phyloP scores from a whole-genome alignment of 148 eudicot genomes.

The Fagopyrum esculentum region DNA sequence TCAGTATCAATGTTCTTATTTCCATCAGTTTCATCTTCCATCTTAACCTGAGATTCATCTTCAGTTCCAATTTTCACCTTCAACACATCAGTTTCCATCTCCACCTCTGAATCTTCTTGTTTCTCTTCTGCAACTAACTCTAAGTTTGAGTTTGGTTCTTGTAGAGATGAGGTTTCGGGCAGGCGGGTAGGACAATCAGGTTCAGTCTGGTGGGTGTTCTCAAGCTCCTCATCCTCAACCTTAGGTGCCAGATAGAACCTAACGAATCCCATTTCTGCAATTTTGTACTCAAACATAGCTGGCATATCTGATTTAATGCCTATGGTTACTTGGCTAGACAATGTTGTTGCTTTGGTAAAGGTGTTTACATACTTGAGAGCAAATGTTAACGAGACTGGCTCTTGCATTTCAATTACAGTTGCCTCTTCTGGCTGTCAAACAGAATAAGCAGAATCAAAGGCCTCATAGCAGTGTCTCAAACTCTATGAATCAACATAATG shows the following conservation, averaged over 20 bases:
- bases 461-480: not conserved
- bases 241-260: slow-evolving; percentile 76
- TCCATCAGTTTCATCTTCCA: slow-evolving; percentile 21
- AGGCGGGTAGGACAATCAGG: not conserved
- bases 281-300: slow-evolving; percentile 57
- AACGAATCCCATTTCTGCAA: slow-evolving; percentile 65
- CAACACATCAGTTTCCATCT: slow-evolving; percentile 14
- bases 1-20: not conserved
- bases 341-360: slow-evolving; percentile 57
- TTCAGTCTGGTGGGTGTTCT: slow-evolving; percentile 24
- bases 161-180: slow-evolving; percentile 19
- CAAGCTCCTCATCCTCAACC: slow-evolving; percentile 53
- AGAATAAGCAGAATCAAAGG: not conserved
- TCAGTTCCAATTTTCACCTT: slow-evolving; percentile 13
- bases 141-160: slow-evolving; percentile 1
- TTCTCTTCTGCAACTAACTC: not conserved
- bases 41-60: slow-evolving; percentile 22
- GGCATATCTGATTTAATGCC: slow-evolving; percentile 62
- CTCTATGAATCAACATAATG: not conserved
- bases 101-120: slow-evolving; percentile 13
- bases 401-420: slow-evolving; percentile 42
- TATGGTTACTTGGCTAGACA: slow-evolving; percentile 52
- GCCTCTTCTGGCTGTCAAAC: slow-evolving; percentile 56
- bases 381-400: slow-evolving; percentile 46
- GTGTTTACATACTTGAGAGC: slow-evolving; percentile 61